Base-by-base conservation (phyloP, 2,329 filamentous ascomycete genomes). In the Trichoderma brevicompactum region DNA sequence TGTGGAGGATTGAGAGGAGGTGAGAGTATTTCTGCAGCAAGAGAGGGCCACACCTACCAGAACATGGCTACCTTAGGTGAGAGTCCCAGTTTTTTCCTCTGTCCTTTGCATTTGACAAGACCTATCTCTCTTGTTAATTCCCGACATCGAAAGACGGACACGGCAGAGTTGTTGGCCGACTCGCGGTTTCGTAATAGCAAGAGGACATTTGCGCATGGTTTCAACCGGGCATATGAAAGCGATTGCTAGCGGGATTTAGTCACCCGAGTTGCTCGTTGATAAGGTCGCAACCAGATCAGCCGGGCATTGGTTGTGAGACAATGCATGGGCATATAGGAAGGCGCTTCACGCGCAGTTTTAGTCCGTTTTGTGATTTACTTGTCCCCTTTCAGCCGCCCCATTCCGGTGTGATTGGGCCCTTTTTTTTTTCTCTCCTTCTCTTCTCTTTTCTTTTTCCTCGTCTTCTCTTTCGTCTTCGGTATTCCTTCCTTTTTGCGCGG, bases 281-380 rank as follows among this genome's bases (percentile, higher is more conserved):
- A 63, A 54, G 48, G 59, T 53, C 59, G 49, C 48, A 38, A 28
- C 59, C n/a, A 63, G 49, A 63, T 63, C 59, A 63, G 59, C 36
- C 38, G 59, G 49, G 28, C 40, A 54, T 63, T 54, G 28, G 49
- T 43, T 63, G 17, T 63, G 59, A 62, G 48, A 53, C 40, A 63
- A 46, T 46, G 49, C 48, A 54, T 62, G 59, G 52, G 61, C 52
- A 56, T n/a, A 55, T 23, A 40, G 50, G 52, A 36, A 48, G 48
- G 41, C 61, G 61, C 61, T 48, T 48, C 43, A 40, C 36, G 61
- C 41, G 61, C 61, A 56, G 48, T 40, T 5, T 9, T 23, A 62
- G 59, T 23, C 40, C 49, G n/a, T 36, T 54, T 40, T 63, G 40
- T 38, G 28, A 53, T 63, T 36, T 63, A 38, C 59, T 43, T 54